These are phyloP conservation scores for Beauveria sp. DNA, from an alignment of 2,329 filamentous ascomycete genomes.

Conservation along the genomic window DNA sequence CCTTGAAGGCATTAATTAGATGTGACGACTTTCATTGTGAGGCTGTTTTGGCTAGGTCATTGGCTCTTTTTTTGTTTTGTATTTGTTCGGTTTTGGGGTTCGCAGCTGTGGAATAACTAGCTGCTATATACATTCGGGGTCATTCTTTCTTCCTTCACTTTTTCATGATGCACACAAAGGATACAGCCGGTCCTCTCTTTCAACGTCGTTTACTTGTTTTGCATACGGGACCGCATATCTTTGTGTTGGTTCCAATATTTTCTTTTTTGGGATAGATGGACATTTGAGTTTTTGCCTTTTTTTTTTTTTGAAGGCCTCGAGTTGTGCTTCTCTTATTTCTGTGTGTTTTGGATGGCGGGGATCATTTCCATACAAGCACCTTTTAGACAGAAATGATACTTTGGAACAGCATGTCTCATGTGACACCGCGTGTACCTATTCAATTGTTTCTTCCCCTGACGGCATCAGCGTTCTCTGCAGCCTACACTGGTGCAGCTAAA, in stretches of 20 bases:
- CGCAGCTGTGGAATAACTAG: neutral
- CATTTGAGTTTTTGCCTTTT: neutral
- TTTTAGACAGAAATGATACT: neutral
- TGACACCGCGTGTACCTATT: too few species aligned
- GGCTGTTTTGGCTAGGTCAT: too few species aligned
- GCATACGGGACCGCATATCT: constrained; percentile 4
- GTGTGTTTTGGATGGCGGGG: neutral
- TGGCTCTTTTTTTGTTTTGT: neutral
- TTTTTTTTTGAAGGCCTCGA: neutral
- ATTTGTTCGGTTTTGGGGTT: neutral
- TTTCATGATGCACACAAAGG: neutral
- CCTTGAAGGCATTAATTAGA: constrained; percentile 31
- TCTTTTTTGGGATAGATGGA: constrained; percentile 8
- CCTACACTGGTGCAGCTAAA: neutral
- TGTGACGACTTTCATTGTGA: neutral
- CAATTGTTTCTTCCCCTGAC: neutral
- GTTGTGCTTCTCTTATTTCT: neutral
- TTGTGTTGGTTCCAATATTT: constrained; percentile 3
- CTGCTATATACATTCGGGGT: constrained; percentile 1
- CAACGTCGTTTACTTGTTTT: neutral
- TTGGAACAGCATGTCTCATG: neutral
- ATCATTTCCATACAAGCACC: neutral
- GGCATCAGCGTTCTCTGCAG: neutral
- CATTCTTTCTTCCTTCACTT: neutral
- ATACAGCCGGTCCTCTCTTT: neutral